Conservation (phyloP, 2,329 filamentous ascomycete genomes). For the Thermothelomyces thermophilus region DNA sequence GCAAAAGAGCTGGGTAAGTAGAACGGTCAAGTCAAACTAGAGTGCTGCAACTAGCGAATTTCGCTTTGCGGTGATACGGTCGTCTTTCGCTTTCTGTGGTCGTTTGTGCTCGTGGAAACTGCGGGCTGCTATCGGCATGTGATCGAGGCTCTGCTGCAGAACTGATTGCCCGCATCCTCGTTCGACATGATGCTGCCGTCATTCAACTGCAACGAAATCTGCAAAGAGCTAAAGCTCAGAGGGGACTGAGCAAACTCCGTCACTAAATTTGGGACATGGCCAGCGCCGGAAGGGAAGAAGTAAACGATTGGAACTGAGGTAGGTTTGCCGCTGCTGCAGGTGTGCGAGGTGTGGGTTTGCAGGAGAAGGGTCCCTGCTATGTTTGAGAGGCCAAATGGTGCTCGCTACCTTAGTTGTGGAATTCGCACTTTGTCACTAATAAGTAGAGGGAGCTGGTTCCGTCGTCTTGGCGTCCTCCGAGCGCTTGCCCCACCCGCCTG, state of each 20-base stretch:
- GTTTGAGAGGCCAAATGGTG: neutral
- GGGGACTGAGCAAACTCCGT: neutral
- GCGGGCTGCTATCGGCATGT: constrained; percentile 14
- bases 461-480: neutral
- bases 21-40: neutral
- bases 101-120: neutral
- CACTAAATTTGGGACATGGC: constrained; percentile 5
- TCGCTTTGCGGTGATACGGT: neutral
- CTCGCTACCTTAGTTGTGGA: too few relatives aligned
- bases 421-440: too few relatives aligned
- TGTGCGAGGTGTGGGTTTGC: neutral
- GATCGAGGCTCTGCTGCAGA: constrained; percentile 9
- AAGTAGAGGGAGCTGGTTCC: neutral
- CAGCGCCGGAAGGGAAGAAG: neutral
- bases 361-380: neutral
- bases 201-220: neutral
- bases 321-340: neutral
- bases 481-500: neutral
- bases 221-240: neutral
- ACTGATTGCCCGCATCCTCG: neutral
- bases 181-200: constrained; percentile 10
- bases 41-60: neutral
- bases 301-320: neutral
- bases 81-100: neutral
- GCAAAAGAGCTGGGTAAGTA: neutral